phyloP scores from a whole-genome alignment of 1,284 basidiomycete species.

The Sanguinoderma infundibulare region DNA sequence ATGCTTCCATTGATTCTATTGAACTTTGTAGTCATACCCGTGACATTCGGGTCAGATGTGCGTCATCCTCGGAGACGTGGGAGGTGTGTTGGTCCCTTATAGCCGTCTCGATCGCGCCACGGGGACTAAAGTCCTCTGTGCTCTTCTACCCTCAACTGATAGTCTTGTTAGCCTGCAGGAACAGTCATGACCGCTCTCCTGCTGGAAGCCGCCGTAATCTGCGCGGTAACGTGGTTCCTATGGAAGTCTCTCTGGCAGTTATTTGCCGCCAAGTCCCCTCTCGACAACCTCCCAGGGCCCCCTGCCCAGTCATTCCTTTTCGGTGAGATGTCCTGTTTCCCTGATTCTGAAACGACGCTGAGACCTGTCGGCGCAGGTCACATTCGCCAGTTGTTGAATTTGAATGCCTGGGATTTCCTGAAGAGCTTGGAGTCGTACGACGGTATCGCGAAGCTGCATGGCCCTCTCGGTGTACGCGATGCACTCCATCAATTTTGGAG shows the following conservation, averaged over 20 bases:
- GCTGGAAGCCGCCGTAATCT: neutral
- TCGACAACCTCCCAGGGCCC: conserved; percentile 23
- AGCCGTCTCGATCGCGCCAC: neutral
- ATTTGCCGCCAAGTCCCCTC: conserved; percentile 11
- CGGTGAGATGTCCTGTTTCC: conserved; percentile 1
- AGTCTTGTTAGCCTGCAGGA: neutral
- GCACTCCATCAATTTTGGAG: no score
- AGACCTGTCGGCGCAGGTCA: conserved; percentile 4
- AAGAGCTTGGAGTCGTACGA: conserved; percentile 24
- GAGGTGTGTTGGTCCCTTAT: neutral
- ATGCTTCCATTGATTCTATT: no score
- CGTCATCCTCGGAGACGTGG: neutral
- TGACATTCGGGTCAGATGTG: no score
- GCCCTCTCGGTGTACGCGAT: conserved; percentile 29
- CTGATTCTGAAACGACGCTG: neutral
- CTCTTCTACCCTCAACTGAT: neutral
- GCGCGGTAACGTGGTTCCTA: conserved; percentile 9
- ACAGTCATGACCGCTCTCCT: neutral
- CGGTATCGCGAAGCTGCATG: neutral
- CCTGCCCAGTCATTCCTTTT: conserved; percentile 16
- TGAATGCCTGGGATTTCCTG: conserved; percentile 29
- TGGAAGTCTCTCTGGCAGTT: conserved; percentile 21
- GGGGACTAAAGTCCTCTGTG: neutral
- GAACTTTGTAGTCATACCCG: no score
- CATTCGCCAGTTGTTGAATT: conserved; percentile 12